A percentile compares a stretch with the other conserved stretches of the same genome.
phyloP scores from a whole-genome alignment of 345 rosid species.

The Rhizophora mangle region DNA sequence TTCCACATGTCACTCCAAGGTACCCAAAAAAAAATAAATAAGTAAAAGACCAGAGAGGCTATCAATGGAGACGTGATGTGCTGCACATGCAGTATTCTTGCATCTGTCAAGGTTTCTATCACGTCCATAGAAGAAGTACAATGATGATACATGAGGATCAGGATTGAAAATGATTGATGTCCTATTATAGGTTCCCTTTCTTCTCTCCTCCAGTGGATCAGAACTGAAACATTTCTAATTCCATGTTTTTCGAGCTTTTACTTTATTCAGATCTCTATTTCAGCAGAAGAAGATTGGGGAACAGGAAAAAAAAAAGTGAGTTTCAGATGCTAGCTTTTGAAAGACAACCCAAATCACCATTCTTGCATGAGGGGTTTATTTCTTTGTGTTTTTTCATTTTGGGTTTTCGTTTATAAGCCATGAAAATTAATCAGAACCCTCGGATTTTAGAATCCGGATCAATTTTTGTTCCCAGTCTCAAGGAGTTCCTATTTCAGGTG shows the following conservation, averaged over 20 bases:
- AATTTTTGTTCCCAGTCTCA: constrained; percentile 8
- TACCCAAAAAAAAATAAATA: no score
- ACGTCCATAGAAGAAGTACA: constrained; percentile 7
- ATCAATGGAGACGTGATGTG: no score
- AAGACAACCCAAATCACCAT: not conserved
- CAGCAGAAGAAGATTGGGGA: not conserved
- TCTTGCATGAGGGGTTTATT: not conserved
- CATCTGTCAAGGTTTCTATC: constrained; percentile 10
- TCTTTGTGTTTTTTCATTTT: not conserved
- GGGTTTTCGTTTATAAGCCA: not conserved
- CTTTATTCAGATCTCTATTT: not conserved
- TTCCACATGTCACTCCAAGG: no score
- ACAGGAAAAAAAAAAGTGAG: no score
- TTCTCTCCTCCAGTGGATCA: not conserved
- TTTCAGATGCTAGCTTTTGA: not conserved
- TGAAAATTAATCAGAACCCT: constrained; percentile 16
- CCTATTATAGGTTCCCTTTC: not conserved
- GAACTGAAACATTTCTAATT: constrained; percentile 6
- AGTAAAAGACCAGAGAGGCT: no score
- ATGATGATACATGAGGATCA: constrained; percentile 18
- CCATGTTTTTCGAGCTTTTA: not conserved
- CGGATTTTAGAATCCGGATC: constrained; percentile 18
- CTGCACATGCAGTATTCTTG: not conserved
- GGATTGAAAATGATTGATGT: constrained; percentile 28
- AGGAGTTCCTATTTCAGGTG: constrained; percentile 23